phyloP scores from a whole-genome alignment of 2,329 filamentous ascomycete species.

The Fusarium nurragi region DNA sequence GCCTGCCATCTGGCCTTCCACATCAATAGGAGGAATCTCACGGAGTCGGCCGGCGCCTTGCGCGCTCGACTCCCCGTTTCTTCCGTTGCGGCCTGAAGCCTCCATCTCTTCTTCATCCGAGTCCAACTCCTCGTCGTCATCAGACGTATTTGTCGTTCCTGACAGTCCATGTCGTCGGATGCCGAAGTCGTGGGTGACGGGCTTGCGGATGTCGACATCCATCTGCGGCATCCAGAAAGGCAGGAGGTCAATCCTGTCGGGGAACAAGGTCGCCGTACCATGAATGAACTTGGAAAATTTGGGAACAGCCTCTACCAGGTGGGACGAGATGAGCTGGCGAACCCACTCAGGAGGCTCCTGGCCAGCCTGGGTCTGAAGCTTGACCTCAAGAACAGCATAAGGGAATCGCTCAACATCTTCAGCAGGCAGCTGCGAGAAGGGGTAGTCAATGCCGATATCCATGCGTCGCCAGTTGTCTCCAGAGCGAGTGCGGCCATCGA shows the following conservation, averaged over 20 bases:
- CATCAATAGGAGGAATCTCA: slow-evolving; percentile 63
- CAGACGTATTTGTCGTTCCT: slow-evolving; percentile 79
- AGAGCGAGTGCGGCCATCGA: slow-evolving; percentile 78
- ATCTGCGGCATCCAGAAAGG: slow-evolving; percentile 99
- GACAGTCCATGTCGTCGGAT: slow-evolving; percentile 83
- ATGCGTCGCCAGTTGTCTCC: slow-evolving; percentile 95
- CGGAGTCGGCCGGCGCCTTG: slow-evolving; percentile 51
- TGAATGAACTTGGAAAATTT: slow-evolving; percentile 99
- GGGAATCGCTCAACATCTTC: slow-evolving; percentile 92
- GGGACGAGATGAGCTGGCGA: slow-evolving; percentile 88
- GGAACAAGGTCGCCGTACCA: slow-evolving; percentile 87
- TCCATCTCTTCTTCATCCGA: slow-evolving; percentile 69
- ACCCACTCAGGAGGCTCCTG: slow-evolving; percentile 98
- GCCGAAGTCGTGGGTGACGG: slow-evolving; percentile 86
- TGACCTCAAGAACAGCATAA: slow-evolving; percentile 96
- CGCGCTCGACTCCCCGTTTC: slow-evolving; percentile 51
- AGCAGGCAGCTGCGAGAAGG: slow-evolving; percentile 86
- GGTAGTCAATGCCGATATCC: slow-evolving; percentile 97
- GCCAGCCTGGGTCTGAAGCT: slow-evolving; percentile 94
- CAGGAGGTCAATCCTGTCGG: slow-evolving; percentile 84
- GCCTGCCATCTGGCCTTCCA: slow-evolving; percentile 83
- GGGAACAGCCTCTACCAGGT: slow-evolving; percentile 97
- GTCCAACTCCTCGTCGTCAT: slow-evolving; percentile 76
- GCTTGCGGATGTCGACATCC: slow-evolving; percentile 97
- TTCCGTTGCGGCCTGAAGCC: slow-evolving; percentile 17